Evolutionary conservation across 2,329 filamentous ascomycete genomes (phyloP).

Genomic region (Chaetomiaceae sp.): DNA sequence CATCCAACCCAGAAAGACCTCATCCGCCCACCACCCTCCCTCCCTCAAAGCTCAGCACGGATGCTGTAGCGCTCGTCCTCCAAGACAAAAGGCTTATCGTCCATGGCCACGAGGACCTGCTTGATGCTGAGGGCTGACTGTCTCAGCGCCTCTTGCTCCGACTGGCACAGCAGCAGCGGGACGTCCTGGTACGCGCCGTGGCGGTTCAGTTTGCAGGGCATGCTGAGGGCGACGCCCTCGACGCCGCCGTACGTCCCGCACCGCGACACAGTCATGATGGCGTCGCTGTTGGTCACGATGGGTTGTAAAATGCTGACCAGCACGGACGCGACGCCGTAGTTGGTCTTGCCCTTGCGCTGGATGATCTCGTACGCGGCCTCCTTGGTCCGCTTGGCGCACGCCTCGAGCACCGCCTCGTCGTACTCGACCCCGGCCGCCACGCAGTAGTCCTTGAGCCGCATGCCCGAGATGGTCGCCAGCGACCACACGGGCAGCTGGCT

Average conservation of each 20-base stretch:
- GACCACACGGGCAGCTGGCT: constrained; percentile 32
- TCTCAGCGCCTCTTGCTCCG: constrained; percentile 24
- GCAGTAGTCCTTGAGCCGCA: constrained; percentile 28
- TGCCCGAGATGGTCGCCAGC: constrained; percentile 29
- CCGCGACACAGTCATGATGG: constrained; percentile 28
- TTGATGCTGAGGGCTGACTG: constrained; percentile 25
- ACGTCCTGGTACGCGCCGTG: constrained; percentile 26
- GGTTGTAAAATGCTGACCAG: constrained; percentile 30
- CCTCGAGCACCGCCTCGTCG: constrained; percentile 26
- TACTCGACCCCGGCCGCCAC: constrained; percentile 23
- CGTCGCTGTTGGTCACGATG: constrained; percentile 29
- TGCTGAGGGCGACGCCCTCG: constrained; percentile 27
- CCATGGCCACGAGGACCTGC: constrained; percentile 13
- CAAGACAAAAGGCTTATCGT: background rate
- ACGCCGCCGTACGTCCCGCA: constrained; percentile 28
- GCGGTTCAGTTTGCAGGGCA: constrained; percentile 29
- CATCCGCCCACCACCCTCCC: too few relatives aligned
- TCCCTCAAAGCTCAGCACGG: too few relatives aligned
- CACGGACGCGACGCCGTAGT: constrained; percentile 31
- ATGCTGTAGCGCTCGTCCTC: background rate
- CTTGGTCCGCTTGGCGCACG: constrained; percentile 25
- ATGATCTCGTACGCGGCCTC: constrained; percentile 33
- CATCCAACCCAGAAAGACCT: too few relatives aligned
- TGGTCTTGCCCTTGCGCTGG: constrained; percentile 31
- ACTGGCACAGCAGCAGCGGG: constrained; percentile 23